A percentile compares a stretch with the other conserved stretches of the same genome.
Evolutionary conservation across 2,329 filamentous ascomycete genomes (phyloP).

Genomic region (Hyphodiscus sp.): DNA sequence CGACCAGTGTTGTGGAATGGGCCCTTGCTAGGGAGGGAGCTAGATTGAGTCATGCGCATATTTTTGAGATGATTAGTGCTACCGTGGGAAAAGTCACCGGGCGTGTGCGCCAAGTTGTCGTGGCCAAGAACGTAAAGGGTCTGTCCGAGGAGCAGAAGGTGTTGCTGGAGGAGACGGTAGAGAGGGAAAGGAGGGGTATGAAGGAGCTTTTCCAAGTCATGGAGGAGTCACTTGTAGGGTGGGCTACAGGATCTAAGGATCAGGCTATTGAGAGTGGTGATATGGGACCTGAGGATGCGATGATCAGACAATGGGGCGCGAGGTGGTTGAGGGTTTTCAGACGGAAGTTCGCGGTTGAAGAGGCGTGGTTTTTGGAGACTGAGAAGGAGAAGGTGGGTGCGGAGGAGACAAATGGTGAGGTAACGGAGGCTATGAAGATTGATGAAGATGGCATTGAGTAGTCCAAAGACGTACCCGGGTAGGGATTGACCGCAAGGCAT

Average conservation of each 20-base stretch:
- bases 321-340: conserved; percentile 83
- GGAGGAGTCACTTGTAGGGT: conserved; percentile 67
- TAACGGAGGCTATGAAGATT: conserved; percentile 2
- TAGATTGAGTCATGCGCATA: conserved; percentile 61
- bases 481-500: neutral
- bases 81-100: conserved; percentile 88
- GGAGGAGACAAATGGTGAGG: conserved; percentile 3
- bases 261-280: conserved; percentile 65
- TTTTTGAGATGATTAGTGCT: conserved; percentile 85
- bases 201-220: conserved; percentile 74
- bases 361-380: conserved; percentile 50
- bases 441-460: neutral
- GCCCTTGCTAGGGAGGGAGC: conserved; percentile 61
- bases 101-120: conserved; percentile 74
- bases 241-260: conserved; percentile 69
- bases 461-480: neutral
- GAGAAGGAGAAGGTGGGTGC: conserved; percentile 22
- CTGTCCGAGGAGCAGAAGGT: conserved; percentile 42
- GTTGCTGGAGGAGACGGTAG: conserved; percentile 55
- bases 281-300: conserved; percentile 49
- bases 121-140: conserved; percentile 51
- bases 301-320: conserved; percentile 73
- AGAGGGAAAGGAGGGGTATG: conserved; percentile 66
- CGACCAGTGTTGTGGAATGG: conserved; percentile 83
- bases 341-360: conserved; percentile 78